These are phyloP conservation scores for Didymella pomorum DNA, from an alignment of 2,329 filamentous ascomycete species.

Conservation along the genomic window DNA sequence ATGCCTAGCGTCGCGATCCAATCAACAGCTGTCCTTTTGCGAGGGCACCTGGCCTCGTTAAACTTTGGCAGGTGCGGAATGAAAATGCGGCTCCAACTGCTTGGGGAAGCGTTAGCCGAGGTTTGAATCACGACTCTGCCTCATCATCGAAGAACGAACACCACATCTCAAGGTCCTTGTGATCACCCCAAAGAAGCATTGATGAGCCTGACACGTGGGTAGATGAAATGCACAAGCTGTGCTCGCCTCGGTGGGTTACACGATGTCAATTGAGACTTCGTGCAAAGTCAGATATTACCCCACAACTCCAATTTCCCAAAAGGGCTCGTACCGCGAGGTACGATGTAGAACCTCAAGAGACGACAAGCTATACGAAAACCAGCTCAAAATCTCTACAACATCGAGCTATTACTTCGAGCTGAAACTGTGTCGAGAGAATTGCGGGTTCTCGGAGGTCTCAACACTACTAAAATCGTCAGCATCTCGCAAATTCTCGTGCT, in stretches of 20 bases:
- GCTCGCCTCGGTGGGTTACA: neutral
- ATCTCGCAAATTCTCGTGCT: neutral
- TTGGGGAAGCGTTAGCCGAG: constrained; percentile 4
- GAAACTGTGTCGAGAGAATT: neutral
- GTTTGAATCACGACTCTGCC: constrained; percentile 4
- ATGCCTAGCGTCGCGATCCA: neutral
- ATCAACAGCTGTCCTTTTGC: neutral
- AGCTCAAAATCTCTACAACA: neutral
- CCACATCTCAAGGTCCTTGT: neutral
- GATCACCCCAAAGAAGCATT: neutral
- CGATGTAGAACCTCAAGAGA: neutral
- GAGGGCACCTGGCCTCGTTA: neutral
- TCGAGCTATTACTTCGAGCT: neutral
- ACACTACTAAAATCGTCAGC: neutral
- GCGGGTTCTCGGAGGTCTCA: neutral
- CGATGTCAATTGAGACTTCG: neutral
- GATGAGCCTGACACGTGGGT: neutral
- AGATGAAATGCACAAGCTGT: neutral
- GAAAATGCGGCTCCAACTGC: constrained; percentile 4
- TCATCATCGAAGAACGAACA: neutral
- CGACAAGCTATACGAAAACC: neutral
- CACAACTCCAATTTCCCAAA: neutral
- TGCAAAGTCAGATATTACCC: neutral
- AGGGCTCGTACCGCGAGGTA: neutral
- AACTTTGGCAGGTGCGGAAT: neutral